Percentiles rank a stretch among this genome's conserved stretches.
phyloP scores from a whole-genome alignment of 768 basidiomycete species.

The Termitomyces titanicus region DNA sequence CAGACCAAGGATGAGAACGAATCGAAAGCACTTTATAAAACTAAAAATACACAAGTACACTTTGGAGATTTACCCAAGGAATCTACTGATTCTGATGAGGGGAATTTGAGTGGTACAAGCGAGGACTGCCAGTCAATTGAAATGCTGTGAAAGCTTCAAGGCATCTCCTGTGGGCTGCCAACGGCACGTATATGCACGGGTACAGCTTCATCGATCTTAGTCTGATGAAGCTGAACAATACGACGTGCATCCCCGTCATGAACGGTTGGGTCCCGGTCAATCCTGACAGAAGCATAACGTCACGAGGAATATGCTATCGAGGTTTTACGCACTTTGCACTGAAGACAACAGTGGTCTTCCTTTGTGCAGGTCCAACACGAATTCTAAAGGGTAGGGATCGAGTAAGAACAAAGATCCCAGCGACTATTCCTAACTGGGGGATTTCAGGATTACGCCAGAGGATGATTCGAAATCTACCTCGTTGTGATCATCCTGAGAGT shows the following conservation, averaged over 20 bases:
- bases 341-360: neutral
- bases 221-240: neutral
- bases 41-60: neutral
- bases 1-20: neutral
- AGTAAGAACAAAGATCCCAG: conserved; percentile 35
- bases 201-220: neutral
- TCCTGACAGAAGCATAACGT: neutral
- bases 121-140: too few relatives aligned
- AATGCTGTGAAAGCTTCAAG: too few relatives aligned
- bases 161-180: neutral
- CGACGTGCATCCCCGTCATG: neutral
- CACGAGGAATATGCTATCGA: too few relatives aligned
- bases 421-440: conserved; percentile 31
- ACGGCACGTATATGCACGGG: neutral
- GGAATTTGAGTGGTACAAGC: too few relatives aligned
- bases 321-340: neutral
- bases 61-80: neutral
- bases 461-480: conserved; percentile 1
- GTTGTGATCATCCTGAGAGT: conserved; percentile 2
- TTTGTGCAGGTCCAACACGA: conserved; percentile 21
- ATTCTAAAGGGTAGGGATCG: conserved; percentile 37
- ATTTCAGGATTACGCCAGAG: too few relatives aligned
- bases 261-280: neutral
- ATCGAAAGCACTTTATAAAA: neutral
- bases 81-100: neutral